Evolutionary conservation across 345 rosid species (phyloP).

Genomic region (Mangifera indica): DNA sequence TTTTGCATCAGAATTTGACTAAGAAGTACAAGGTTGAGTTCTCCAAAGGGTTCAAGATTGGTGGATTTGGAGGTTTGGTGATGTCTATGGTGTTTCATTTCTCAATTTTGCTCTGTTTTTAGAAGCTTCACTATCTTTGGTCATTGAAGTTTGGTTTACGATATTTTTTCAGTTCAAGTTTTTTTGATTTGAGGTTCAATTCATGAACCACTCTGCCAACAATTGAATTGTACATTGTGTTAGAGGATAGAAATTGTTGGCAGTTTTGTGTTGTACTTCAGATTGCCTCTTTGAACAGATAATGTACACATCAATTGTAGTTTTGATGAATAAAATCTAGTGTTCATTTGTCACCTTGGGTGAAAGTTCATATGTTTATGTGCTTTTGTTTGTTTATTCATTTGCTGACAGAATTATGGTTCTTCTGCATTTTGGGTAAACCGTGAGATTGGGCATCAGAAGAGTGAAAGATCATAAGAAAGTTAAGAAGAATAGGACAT

Average conservation of each 20-base stretch:
- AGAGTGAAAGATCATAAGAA: not conserved
- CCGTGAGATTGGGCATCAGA: not conserved
- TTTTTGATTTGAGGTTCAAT: not conserved
- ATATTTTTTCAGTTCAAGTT: not conserved
- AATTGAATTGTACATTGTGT: too few relatives aligned
- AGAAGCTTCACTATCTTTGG: not conserved
- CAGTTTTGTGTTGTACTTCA: not conserved
- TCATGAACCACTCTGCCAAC: not conserved
- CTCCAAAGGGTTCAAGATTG: conserved; percentile 30
- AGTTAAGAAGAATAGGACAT: too few relatives aligned
- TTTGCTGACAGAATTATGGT: not conserved
- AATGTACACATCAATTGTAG: not conserved
- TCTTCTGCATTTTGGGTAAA: not conserved
- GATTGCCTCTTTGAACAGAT: not conserved
- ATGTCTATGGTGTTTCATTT: conserved; percentile 13
- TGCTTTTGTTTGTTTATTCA: not conserved
- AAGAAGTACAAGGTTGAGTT: conserved; percentile 57
- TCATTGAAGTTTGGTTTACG: not conserved
- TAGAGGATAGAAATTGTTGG: not conserved
- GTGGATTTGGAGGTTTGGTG: conserved; percentile 9
- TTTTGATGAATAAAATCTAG: not conserved
- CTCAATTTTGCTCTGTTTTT: conserved; percentile 1
- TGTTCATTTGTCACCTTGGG: not conserved
- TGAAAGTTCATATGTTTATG: not conserved
- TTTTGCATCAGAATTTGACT: conserved; percentile 63